Evolutionary conservation across 176 grass and related monocot genomes (phyloP), one percentile per base, ranked within the genome.

Genomic region (Phoenix dactylifera): DNA sequence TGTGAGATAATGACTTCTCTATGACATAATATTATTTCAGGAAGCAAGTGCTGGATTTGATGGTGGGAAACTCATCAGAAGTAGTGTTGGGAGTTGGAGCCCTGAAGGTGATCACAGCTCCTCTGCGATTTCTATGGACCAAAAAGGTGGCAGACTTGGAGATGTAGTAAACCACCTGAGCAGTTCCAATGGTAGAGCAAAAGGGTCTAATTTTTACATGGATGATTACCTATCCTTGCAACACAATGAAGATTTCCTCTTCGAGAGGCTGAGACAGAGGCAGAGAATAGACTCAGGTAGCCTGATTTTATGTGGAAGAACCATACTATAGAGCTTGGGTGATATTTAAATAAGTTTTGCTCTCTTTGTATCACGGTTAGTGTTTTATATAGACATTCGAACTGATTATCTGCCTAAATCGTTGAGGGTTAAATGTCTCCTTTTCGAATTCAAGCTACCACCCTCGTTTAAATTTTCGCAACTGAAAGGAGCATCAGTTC

Each of bases 1-100:
- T 44, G 35, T 12, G 1, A 12, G 10, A 44, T 44, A 44, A 3
- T 23, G 12, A 59, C 49, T 55, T 63, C 5, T 44, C 9, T 3
- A 16, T 70, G 50, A 55, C 51, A 51, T 17, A 5, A 29, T 74
- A 26, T 18, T 30, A 30, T 73, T 73, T 68, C 78, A 98, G 93
- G 87, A 62, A 70, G 64, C 62, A 73, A 68, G 49, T 71, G 67
- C 25, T 7, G 65, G 63, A 57, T 72, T 29, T 53, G 72, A 63
- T 70, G 77, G 78, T 48, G 55, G 55, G 63, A 56, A 72, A 48
- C 50, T 24, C 18, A 54, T n/a, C 22, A 26, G 51, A 55, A 91
- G 87, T 60, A 86, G 88, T 72, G 76, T 76, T 26, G 84, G 81
- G 57, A 98, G 84, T 66, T 86, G 93, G 84, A 98, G 73, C 53